A percentile compares a stretch with the other conserved stretches of the same genome.
phyloP scores from a whole-genome alignment of 2,329 filamentous ascomycete species.

The Neophaeococcomyces mojaviensis region DNA sequence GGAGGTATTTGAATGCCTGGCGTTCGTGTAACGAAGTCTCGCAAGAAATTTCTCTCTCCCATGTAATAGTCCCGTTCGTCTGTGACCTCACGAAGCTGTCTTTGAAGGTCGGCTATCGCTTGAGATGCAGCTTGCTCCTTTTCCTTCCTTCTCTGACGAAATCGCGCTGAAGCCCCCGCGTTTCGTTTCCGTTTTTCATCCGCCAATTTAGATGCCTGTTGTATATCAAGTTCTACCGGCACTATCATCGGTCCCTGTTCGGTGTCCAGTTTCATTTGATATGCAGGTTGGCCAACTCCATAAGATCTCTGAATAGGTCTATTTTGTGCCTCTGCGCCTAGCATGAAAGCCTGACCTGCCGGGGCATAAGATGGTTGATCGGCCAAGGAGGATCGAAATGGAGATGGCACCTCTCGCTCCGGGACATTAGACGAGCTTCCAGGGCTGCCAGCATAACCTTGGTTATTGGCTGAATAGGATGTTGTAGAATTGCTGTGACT shows the following conservation, averaged over 20 bases:
- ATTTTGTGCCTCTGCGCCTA: background rate
- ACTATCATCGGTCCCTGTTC: slow-evolving; percentile 32
- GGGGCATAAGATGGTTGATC: background rate
- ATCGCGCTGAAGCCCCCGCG: slow-evolving; percentile 75
- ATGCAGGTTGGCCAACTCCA: slow-evolving; percentile 22
- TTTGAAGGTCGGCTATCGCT: slow-evolving; percentile 62
- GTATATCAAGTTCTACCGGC: slow-evolving; percentile 51
- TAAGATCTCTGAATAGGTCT: slow-evolving; percentile 5
- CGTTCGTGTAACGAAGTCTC: slow-evolving; percentile 53
- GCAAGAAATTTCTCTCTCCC: slow-evolving; percentile 62
- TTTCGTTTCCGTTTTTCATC: slow-evolving; percentile 82
- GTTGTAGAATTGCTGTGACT: slow-evolving; percentile 2
- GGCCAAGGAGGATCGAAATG: background rate
- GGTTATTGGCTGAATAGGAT: background rate
- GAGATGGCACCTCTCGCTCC: slow-evolving; percentile 1
- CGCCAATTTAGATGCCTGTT: slow-evolving; percentile 72
- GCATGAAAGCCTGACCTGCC: background rate
- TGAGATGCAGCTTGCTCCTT: slow-evolving; percentile 66
- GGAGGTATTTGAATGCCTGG: slow-evolving; percentile 19
- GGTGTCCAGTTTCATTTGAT: slow-evolving; percentile 28
- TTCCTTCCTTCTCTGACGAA: slow-evolving; percentile 73
- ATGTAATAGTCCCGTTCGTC: slow-evolving; percentile 67
- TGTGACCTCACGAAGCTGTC: slow-evolving; percentile 59
- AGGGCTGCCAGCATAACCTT: background rate
- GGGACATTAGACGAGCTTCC: slow-evolving; percentile 1